phyloP scores from a whole-genome alignment of 257 asterid genomes.

The Capsicum pubescens region DNA sequence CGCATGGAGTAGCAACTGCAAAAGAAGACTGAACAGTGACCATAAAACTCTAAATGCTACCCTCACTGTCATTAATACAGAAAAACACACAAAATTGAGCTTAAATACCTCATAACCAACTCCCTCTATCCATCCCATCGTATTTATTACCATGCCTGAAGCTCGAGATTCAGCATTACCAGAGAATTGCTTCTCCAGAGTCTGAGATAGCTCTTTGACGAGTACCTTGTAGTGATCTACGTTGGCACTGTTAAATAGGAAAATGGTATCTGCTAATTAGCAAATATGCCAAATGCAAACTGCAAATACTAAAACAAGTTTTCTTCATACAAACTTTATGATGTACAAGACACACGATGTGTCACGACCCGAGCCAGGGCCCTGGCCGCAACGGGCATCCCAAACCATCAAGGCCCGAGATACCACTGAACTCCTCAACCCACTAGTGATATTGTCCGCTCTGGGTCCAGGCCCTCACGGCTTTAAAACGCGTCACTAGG shows the following conservation, averaged over 20 bases:
- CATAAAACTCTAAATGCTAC: not conserved
- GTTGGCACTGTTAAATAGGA: conserved; percentile 67
- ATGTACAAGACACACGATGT: not conserved
- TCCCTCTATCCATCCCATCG: conserved; percentile 99
- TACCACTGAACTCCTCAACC: too few relatives aligned
- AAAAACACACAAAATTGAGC: not conserved
- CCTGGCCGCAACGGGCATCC: too few relatives aligned
- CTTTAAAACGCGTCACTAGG: too few relatives aligned
- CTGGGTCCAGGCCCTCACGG: too few relatives aligned
- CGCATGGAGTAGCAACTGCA: conserved; percentile 94
- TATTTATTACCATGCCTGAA: conserved; percentile 92
- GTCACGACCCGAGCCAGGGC: too few relatives aligned
- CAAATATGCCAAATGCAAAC: not conserved
- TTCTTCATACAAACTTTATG: not conserved
- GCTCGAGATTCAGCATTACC: conserved; percentile 94
- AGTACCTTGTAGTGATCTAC: conserved; percentile 84
- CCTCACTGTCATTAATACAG: not conserved
- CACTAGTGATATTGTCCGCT: too few relatives aligned
- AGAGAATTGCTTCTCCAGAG: conserved; percentile 79
- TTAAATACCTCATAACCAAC: conserved; percentile 87
- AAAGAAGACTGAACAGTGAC: conserved; percentile 24
- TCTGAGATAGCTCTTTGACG: conserved; percentile 90
- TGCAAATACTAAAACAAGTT: conserved; percentile 7
- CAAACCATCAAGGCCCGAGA: too few relatives aligned
- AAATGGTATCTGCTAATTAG: conserved; percentile 8